Evolutionary conservation across 1,284 basidiomycete species (phyloP).

Genomic region (Ceratobasidium sp.): DNA sequence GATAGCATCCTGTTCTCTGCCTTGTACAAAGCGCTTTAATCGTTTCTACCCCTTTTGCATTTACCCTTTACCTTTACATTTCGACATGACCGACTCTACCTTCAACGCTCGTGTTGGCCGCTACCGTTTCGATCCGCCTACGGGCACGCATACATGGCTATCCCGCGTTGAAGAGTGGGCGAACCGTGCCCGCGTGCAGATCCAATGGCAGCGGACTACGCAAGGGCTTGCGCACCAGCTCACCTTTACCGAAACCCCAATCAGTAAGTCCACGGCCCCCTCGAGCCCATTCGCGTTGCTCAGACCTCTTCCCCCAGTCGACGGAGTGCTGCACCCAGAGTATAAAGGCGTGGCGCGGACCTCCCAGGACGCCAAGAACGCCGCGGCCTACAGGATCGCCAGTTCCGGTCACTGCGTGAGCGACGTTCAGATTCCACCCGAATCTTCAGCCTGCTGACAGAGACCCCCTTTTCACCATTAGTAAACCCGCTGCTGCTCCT

Average conservation of each 20-base stretch:
- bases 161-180: constrained; percentile 22
- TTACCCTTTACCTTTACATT: neutral
- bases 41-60: neutral
- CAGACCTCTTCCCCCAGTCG: neutral
- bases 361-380: constrained; percentile 1
- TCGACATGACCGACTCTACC: constrained; percentile 24
- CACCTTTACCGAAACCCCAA: constrained; percentile 10
- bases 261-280: neutral
- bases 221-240: constrained; percentile 8
- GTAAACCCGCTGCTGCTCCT: neutral
- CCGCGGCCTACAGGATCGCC: neutral
- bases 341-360: neutral
- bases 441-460: neutral
- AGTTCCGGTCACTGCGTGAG: constrained; percentile 30
- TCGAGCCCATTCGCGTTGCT: too few species aligned
- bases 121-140: constrained; percentile 3
- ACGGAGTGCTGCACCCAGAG: constrained; percentile 14
- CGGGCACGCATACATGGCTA: constrained; percentile 16
- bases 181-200: neutral
- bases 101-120: constrained; percentile 16
- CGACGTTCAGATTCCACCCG: neutral
- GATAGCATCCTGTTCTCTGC: neutral
- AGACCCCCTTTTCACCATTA: neutral
- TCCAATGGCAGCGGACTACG: neutral
- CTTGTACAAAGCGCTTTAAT: neutral